A percentile compares a stretch with the other conserved stretches of the same genome.
Conservation (phyloP, 2,329 filamentous ascomycete genomes). For the Aspergillus texensis region DNA sequence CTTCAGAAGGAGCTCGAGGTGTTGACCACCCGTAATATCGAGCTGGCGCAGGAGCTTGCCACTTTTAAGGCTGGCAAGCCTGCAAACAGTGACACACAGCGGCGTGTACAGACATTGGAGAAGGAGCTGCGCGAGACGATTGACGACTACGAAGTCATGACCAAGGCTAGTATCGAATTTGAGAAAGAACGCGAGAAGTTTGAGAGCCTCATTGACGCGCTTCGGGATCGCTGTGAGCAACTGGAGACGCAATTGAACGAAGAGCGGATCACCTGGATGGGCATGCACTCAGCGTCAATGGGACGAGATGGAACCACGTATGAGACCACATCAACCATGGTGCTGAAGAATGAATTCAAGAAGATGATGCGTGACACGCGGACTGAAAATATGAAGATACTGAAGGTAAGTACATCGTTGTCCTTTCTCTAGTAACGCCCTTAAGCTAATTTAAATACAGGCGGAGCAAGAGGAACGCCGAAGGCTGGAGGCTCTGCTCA, state of each 20-base stretch:
- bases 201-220: conserved; percentile 64
- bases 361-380: conserved; percentile 78
- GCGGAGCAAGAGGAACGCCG: conserved; percentile 72
- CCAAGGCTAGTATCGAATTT: conserved; percentile 68
- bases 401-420: conserved; percentile 59
- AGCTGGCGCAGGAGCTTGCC: conserved; percentile 52
- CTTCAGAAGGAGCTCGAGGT: conserved; percentile 64
- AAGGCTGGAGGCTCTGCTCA: conserved; percentile 65
- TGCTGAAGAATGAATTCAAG: conserved; percentile 74
- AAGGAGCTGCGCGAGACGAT: conserved; percentile 69
- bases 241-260: conserved; percentile 68
- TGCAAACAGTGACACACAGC: conserved; percentile 43
- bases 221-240: conserved; percentile 65
- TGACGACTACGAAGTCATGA: conserved; percentile 70
- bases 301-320: conserved; percentile 37
- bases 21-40: conserved; percentile 52
- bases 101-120: conserved; percentile 60
- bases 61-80: conserved; percentile 40
- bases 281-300: conserved; percentile 57
- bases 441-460: conserved; percentile 46
- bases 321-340: conserved; percentile 67
- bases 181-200: conserved; percentile 70
- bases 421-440: neutral
- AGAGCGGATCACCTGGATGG: conserved; percentile 68
- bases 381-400: conserved; percentile 63